Percentiles rank a stretch among this genome's conserved stretches.
Evolutionary conservation across 208 protist genomes (phyloP).

Genomic region (Porcisia hertigi): DNA sequence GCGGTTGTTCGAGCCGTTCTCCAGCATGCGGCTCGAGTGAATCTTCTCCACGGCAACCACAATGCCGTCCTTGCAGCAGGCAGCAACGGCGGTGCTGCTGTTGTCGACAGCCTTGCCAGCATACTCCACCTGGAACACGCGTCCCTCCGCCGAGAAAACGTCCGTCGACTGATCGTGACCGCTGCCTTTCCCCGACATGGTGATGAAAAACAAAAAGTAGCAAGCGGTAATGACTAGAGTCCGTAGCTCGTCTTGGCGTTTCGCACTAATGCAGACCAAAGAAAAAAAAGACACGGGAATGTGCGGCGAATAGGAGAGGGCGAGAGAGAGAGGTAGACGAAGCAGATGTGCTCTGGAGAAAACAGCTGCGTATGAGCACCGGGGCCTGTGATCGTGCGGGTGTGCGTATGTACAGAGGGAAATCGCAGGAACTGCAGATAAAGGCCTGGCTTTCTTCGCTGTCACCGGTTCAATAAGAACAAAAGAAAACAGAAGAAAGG

Average conservation of each 20-base stretch:
- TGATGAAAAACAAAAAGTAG: constrained; percentile 12
- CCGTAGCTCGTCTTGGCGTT: neutral
- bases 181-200: constrained; percentile 65
- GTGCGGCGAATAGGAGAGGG: neutral
- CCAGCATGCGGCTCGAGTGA: constrained; percentile 96
- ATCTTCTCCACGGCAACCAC: constrained; percentile 99
- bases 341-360: constrained; percentile 1
- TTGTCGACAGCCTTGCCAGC: constrained; percentile 99
- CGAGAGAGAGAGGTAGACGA: neutral
- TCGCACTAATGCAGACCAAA: too few species aligned
- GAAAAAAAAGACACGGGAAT: neutral
- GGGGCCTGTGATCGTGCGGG: neutral
- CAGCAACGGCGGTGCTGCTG: constrained; percentile 96
- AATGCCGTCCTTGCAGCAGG: constrained; percentile 98
- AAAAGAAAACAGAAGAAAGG: neutral
- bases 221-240: neutral
- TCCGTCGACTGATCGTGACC: constrained; percentile 98
- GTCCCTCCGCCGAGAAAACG: constrained; percentile 98
- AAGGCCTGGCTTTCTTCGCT: neutral
- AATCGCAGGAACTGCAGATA: neutral
- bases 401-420: neutral
- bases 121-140: constrained; percentile 99
- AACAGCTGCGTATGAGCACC: neutral
- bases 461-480: neutral
- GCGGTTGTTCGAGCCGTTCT: constrained; percentile 93